A percentile compares a stretch with the other conserved stretches of the same genome.
Conservation (phyloP, 2,329 filamentous ascomycete species). For the Penicillium sp. region DNA sequence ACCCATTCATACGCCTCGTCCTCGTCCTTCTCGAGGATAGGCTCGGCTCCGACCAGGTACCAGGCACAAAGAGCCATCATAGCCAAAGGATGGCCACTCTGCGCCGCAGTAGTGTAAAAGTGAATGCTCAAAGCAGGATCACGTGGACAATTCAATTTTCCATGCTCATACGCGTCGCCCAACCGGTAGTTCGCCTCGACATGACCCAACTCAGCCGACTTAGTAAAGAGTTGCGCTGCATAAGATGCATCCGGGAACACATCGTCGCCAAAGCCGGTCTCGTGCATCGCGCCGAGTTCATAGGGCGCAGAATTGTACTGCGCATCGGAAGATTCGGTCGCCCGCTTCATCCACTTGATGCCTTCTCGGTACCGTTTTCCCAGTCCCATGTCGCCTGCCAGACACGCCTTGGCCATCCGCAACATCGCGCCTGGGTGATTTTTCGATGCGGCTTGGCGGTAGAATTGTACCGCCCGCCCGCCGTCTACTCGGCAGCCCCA, state of each 20-base stretch:
- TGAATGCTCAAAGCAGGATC: slow-evolving; percentile 93
- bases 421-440: slow-evolving; percentile 94
- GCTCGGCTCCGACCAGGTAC: slow-evolving; percentile 94
- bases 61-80: slow-evolving; percentile 99
- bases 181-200: slow-evolving; percentile 79
- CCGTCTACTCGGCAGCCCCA: slow-evolving; percentile 92
- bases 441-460: slow-evolving; percentile 84
- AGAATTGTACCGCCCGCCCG: slow-evolving; percentile 88
- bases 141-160: slow-evolving; percentile 75
- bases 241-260: slow-evolving; percentile 88
- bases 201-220: slow-evolving; percentile 87
- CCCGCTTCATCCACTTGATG: slow-evolving; percentile 93
- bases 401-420: slow-evolving; percentile 81
- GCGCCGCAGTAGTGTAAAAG: slow-evolving; percentile 91
- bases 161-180: slow-evolving; percentile 96
- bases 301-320: slow-evolving; percentile 94
- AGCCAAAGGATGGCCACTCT: slow-evolving; percentile 73
- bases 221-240: slow-evolving; percentile 88
- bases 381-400: slow-evolving; percentile 80
- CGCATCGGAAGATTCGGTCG: slow-evolving; percentile 77
- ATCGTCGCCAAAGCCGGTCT: slow-evolving; percentile 89
- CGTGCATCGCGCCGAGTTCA: slow-evolving; percentile 81
- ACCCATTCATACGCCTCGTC: slow-evolving; percentile 97
- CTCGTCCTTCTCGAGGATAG: slow-evolving; percentile 89
- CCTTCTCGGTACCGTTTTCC: slow-evolving; percentile 84